Percentiles rank a stretch among this genome's conserved stretches.
These are phyloP conservation scores for Tephrocybe sp. DNA, from an alignment of 768 basidiomycete species.

Conservation along the genomic window DNA sequence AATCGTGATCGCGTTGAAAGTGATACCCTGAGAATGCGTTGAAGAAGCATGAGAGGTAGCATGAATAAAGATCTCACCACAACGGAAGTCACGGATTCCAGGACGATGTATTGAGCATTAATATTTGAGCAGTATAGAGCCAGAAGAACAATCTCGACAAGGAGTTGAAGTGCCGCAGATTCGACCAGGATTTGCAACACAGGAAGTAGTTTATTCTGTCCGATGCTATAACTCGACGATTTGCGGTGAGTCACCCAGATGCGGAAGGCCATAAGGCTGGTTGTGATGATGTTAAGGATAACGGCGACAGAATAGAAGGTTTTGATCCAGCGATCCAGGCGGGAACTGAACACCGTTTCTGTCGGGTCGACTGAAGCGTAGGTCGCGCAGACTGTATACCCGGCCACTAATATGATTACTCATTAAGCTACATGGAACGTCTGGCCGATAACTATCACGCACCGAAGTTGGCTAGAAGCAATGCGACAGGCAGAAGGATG, in stretches of 20 bases:
- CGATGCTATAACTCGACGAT: background rate
- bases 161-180: conserved; percentile 12
- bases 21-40: conserved; percentile 4
- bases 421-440: background rate
- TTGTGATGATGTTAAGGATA: conserved; percentile 10
- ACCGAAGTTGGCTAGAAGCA: conserved; percentile 9
- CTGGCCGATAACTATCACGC: background rate
- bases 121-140: conserved; percentile 11
- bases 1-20: conserved; percentile 12
- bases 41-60: background rate
- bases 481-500: background rate
- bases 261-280: conserved; percentile 9
- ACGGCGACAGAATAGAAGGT: conserved; percentile 11
- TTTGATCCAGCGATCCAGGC: conserved; percentile 9
- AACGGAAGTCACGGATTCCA: conserved; percentile 13
- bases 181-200: conserved; percentile 9
- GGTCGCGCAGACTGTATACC: conserved; percentile 11
- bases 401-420: conserved; percentile 4
- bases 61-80: background rate
- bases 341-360: conserved; percentile 9
- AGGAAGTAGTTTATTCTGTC: background rate
- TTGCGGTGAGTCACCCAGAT: conserved; percentile 7
- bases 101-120: conserved; percentile 10
- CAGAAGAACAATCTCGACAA: conserved; percentile 9
- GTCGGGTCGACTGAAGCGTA: conserved; percentile 10